Evolutionary conservation across 2,329 filamentous ascomycete species (phyloP), one percentile per base, ranked within the genome.

Genomic region (Gremmenia infestans): DNA sequence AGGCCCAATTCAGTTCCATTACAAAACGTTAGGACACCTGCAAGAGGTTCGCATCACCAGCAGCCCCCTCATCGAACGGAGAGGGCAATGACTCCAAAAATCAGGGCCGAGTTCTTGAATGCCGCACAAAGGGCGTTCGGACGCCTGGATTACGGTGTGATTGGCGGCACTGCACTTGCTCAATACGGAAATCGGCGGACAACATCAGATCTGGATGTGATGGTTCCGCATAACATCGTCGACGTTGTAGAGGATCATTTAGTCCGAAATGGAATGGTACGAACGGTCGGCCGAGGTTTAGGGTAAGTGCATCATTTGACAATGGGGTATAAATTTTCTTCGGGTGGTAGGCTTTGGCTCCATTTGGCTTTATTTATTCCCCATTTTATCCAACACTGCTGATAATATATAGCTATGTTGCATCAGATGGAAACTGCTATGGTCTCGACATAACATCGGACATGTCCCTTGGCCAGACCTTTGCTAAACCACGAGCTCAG

Each of bases 131-230:
- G 5, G 46, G 46, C 46, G 25, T 48, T 48, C 4, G 46, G 46
- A 48, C 46, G 46, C 46, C 46, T 48, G 35, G 46, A 48, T 15
- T 48, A 48, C 5, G 46, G 46, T 48, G 46, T 48, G 22, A 48
- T 48, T 28, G 46, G 46, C 25, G 46, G 46, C n/a, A 48, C 46
- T 25, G 46, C 46, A 17, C 25, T 48, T 23, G 46, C 46, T 17
- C 17, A 48, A 48, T 48, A 48, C 35, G 46, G 46, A n/a, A 48
- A 48, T 17, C 19, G 46, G 46, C 46, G 46, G 23, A 35, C 46
- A 8, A 48, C 46, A 12, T 48, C 46, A 6, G 46, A 48, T 35
- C n/a, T 48, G 46, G 5, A 48, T 48, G 46, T 48, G n/a, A 48
- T 48, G 19, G 46, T 48, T 48, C 46, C 46, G 22, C 46, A 48